A percentile compares a stretch with the other conserved stretches of the same genome.
phyloP scores from a whole-genome alignment of 371 early-diverging fungal species.

The Batrachochytrium dendrobatidis region DNA sequence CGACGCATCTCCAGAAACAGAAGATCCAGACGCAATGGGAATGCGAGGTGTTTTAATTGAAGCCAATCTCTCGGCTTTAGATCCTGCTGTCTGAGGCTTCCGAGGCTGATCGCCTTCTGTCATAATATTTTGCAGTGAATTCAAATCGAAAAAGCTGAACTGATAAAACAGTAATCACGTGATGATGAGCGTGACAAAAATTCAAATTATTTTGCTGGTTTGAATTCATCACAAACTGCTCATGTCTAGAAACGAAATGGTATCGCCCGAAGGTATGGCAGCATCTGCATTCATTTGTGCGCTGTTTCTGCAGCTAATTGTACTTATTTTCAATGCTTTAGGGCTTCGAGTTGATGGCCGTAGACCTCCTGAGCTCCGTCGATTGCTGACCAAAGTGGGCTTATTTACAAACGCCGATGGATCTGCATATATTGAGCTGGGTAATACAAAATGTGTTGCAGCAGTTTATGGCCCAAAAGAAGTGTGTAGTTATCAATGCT shows the following conservation, averaged over 20 bases:
- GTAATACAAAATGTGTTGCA: slow-evolving; percentile 88
- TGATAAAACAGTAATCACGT: no score
- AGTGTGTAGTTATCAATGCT: slow-evolving; percentile 36
- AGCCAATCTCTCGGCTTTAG: no score
- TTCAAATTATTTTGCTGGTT: no score
- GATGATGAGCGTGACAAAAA: no score
- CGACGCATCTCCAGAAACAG: no score
- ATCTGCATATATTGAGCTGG: slow-evolving; percentile 89
- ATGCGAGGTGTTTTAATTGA: no score
- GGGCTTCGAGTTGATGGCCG: slow-evolving; percentile 91
- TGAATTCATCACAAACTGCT: no score
- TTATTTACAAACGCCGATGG: slow-evolving; percentile 84
- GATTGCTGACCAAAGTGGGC: slow-evolving; percentile 68
- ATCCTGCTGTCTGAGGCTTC: no score
- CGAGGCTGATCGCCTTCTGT: no score
- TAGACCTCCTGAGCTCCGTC: slow-evolving; percentile 81
- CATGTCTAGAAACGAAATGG: neutral
- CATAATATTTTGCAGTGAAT: no score
- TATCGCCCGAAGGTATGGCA: slow-evolving; percentile 4
- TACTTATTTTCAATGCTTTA: neutral
- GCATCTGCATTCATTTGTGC: neutral
- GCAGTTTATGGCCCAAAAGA: slow-evolving; percentile 93
- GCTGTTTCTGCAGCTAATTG: neutral
- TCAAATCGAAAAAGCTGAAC: no score
- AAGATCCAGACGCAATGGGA: no score